phyloP scores from a whole-genome alignment of 1,284 basidiomycete species.

The Omphalotus olearius region DNA sequence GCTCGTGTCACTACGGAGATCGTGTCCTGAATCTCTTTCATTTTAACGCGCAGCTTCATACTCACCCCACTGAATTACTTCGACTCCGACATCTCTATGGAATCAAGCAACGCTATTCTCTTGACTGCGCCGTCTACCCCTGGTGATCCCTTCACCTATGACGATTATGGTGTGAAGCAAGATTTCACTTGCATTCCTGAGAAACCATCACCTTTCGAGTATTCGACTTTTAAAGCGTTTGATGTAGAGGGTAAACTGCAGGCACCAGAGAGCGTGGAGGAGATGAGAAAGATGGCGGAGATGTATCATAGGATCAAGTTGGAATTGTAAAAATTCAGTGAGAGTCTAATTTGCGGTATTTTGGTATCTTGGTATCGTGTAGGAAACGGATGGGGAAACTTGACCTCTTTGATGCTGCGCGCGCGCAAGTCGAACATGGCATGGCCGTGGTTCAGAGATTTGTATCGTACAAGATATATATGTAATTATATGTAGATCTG shows the following conservation, averaged over 20 bases:
- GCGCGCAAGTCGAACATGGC: too few relatives aligned
- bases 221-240: conserved; percentile 30
- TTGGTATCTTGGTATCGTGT: too few relatives aligned
- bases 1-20: neutral
- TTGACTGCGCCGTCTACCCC: conserved; percentile 36
- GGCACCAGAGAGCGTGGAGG: conserved; percentile 28
- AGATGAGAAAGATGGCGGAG: conserved; percentile 39
- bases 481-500: too few relatives aligned
- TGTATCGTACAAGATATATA: too few relatives aligned
- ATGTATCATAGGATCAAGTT: conserved; percentile 38
- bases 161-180: conserved; percentile 51
- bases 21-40: neutral
- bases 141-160: conserved; percentile 36
- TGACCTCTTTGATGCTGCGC: too few relatives aligned
- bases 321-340: conserved; percentile 16
- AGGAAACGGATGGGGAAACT: too few relatives aligned
- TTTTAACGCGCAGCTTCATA: conserved; percentile 38
- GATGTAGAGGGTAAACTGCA: conserved; percentile 32
- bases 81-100: conserved; percentile 56
- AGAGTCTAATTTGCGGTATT: neutral
- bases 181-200: conserved; percentile 41
- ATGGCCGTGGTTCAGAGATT: too few relatives aligned
- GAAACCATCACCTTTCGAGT: conserved; percentile 39
- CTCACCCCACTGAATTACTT: conserved; percentile 63
- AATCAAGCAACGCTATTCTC: conserved; percentile 51